These are phyloP conservation scores for Lepidium didymum DNA, from an alignment of 345 rosid species.

Conservation along the genomic window DNA sequence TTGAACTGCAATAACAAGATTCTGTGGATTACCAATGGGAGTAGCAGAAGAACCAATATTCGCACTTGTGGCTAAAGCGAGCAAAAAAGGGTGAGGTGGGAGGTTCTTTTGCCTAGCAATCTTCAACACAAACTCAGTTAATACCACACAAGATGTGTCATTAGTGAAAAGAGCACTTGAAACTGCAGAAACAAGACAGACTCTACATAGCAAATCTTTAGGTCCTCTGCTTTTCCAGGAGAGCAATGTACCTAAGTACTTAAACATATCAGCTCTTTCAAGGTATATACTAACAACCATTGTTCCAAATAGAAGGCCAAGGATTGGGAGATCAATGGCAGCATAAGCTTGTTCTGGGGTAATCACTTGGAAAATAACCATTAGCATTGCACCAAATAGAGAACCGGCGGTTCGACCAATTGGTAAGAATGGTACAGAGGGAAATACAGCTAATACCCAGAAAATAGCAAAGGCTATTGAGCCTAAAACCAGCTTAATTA, in stretches of 20 bases:
- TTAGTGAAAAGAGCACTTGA: slow-evolving; percentile 87
- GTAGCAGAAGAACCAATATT: slow-evolving; percentile 86
- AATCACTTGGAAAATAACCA: slow-evolving; percentile 69
- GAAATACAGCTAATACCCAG: slow-evolving; percentile 86
- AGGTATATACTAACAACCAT: slow-evolving; percentile 85
- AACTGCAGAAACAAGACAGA: slow-evolving; percentile 64
- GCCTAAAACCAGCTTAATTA: slow-evolving; percentile 48
- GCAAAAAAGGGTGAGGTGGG: slow-evolving; percentile 69
- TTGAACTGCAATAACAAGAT: slow-evolving; percentile 69
- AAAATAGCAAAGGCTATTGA: slow-evolving; percentile 60
- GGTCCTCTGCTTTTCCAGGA: slow-evolving; percentile 71
- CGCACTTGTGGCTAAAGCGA: slow-evolving; percentile 80
- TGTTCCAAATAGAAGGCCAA: slow-evolving; percentile 84
- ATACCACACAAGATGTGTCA: slow-evolving; percentile 70
- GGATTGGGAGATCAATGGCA: slow-evolving; percentile 74
- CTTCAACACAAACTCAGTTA: slow-evolving; percentile 78
- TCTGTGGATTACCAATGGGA: slow-evolving; percentile 89
- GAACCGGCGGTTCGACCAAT: slow-evolving; percentile 91
- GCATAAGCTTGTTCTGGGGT: slow-evolving; percentile 72
- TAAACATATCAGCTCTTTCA: slow-evolving; percentile 75
- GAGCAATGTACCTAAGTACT: slow-evolving; percentile 60
- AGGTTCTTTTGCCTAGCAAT: slow-evolving; percentile 73
- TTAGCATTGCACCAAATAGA: slow-evolving; percentile 72
- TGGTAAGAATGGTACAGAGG: slow-evolving; percentile 68
- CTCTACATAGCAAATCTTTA: slow-evolving; percentile 58